Evolutionary conservation across 2,329 filamentous ascomycete species (phyloP), one percentile per base, ranked within the genome.

Genomic region (Alternaria conjuncta): DNA sequence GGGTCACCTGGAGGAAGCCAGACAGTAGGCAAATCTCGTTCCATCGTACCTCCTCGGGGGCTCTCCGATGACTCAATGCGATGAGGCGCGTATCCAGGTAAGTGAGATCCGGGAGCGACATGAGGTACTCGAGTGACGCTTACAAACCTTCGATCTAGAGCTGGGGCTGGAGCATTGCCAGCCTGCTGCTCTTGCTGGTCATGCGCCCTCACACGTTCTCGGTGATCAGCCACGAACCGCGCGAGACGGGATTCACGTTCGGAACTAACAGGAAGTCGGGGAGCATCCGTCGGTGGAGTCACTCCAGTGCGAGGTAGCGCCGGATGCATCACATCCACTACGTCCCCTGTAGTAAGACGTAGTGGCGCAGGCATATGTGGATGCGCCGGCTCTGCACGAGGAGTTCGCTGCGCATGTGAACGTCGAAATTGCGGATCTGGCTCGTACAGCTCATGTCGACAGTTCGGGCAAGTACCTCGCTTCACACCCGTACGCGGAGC

Each of bases 381-480:
- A 28, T 28, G 26, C 26, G 26, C 10, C 26, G 10, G 26, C 26
- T 28, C 26, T 28, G 10, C 26, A 28, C 10, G 10, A 28, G 9
- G 10, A 28, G 26, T 11, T 28, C 10, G 26, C 26, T 12, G 26
- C 26, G 26, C 26, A 28, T 28, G 26, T 28, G 26, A 11, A 28
- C 28, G 28, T 30, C 28, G 5, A 30, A 25, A 50, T 36, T 4
- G 55, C 21, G 28, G 23, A 26, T 44, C 41, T 20, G 56, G 56
- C 23, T 58, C 60, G 26, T 63, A 63, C 12, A 63, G 32, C 13
- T 54, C 55, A 8, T 26, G 32, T 8, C 49, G 56, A 46, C 60
- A 63, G 26, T 63, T 63, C 1, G 60, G 60, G 23, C 60, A 63
- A 18, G 56, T 60, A 21, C 60, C 47, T 41, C 45, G 44, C 49